These are phyloP conservation scores for Capsicum pubescens DNA, from an alignment of 257 asterid genomes.

Conservation along the genomic window DNA sequence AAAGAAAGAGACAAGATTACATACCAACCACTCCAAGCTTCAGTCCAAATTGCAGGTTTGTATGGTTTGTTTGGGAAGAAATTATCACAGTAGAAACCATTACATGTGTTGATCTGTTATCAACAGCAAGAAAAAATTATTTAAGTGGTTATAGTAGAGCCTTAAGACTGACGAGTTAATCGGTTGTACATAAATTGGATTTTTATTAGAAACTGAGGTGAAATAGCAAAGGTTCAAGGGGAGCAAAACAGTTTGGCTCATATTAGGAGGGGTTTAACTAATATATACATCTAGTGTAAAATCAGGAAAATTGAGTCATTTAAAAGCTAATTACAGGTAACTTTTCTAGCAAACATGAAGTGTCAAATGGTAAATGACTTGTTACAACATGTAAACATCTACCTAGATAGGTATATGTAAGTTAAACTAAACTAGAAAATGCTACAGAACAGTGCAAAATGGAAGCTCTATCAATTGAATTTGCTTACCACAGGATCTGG, in stretches of 20 bases:
- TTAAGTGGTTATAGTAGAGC: background rate
- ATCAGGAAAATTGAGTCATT: background rate
- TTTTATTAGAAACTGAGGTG: background rate
- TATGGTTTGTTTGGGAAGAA: slow-evolving; percentile 81
- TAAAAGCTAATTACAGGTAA: slow-evolving; percentile 5
- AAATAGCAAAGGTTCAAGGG: background rate
- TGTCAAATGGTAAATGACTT: background rate
- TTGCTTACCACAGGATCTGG: slow-evolving; percentile 90
- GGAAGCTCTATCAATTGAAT: background rate
- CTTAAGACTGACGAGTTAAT: background rate
- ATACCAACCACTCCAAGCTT: slow-evolving; percentile 97
- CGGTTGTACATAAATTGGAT: background rate
- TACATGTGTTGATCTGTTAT: slow-evolving; percentile 88
- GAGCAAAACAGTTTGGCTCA: background rate
- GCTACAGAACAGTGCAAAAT: background rate
- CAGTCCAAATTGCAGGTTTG: slow-evolving; percentile 96
- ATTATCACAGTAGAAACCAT: slow-evolving; percentile 88
- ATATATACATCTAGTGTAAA: background rate
- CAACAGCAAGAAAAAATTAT: slow-evolving; percentile 26
- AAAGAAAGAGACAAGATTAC: slow-evolving; percentile 8
- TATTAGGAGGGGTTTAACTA: background rate
- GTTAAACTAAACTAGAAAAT: background rate
- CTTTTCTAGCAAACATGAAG: background rate
- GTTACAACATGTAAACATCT: background rate
- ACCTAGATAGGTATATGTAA: background rate